Conservation (phyloP, 129 eudicot species). For the Mikania micrantha region DNA sequence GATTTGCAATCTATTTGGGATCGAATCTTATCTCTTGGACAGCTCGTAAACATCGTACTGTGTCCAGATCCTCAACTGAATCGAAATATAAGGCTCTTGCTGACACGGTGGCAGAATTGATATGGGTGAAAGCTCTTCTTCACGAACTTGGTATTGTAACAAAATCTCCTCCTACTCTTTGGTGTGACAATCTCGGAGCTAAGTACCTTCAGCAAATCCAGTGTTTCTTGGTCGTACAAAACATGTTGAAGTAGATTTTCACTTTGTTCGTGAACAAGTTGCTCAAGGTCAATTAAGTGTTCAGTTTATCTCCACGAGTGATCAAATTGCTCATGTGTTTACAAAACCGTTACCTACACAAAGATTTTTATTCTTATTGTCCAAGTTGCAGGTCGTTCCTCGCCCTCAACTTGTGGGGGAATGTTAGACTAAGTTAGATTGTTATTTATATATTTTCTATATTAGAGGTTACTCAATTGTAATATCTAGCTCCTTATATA, state of each 20-base stretch:
- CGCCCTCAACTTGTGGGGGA: not conserved
- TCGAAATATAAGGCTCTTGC: not conserved
- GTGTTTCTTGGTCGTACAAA: not conserved
- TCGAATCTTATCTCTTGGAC: not conserved
- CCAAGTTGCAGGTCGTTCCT: not conserved
- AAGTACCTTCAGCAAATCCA: not conserved
- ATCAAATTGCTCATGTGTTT: not conserved
- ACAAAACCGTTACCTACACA: not conserved
- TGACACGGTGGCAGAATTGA: not conserved
- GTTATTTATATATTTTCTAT: not conserved
- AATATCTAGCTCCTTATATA: no score
- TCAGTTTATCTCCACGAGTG: not conserved
- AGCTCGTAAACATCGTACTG: not conserved
- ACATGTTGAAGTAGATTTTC: not conserved
- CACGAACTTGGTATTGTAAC: not conserved
- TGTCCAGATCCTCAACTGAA: not conserved
- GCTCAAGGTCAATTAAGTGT: not conserved
- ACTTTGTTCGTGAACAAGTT: not conserved
- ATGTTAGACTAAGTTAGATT: not conserved
- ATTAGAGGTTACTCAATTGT: no score
- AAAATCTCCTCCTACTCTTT: not conserved
- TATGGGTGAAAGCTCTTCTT: not conserved
- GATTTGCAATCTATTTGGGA: not conserved
- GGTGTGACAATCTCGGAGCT: not conserved
- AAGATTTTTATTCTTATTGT: not conserved